phyloP scores from a whole-genome alignment of 129 eudicot species.

The Centaurea solstitialis region DNA sequence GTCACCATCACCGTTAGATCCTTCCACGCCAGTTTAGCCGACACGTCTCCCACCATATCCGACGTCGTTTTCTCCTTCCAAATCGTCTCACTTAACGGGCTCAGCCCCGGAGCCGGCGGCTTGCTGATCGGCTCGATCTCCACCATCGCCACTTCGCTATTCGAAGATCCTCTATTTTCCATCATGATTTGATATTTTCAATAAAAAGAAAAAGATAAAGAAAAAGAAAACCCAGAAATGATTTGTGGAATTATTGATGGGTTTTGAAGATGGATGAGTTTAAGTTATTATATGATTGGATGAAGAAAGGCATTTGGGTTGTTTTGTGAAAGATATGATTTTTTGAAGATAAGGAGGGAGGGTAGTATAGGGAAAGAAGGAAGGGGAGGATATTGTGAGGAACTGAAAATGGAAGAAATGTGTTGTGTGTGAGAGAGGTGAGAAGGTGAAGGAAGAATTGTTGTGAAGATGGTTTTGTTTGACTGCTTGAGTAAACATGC shows the following conservation, averaged over 20 bases:
- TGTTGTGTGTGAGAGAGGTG: slow-evolving; percentile 48
- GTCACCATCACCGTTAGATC: slow-evolving; percentile 95
- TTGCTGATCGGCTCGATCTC: slow-evolving; percentile 69
- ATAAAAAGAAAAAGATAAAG: too few relatives aligned
- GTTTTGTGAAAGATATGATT: not conserved
- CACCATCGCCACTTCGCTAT: slow-evolving; percentile 51
- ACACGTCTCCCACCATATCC: slow-evolving; percentile 79
- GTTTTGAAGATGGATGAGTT: not conserved
- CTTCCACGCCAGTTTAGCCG: slow-evolving; percentile 92
- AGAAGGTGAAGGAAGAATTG: slow-evolving; percentile 42
- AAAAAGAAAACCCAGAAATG: not conserved
- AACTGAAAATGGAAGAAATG: slow-evolving; percentile 40
- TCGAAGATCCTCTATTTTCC: slow-evolving; percentile 31
- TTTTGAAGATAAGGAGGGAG: not conserved
- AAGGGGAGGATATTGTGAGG: slow-evolving; percentile 13
- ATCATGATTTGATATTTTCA: not conserved
- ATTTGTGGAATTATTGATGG: not conserved
- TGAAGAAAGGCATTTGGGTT: not conserved
- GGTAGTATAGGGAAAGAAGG: slow-evolving; percentile 6
- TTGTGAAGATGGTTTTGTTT: slow-evolving; percentile 41
- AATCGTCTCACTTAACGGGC: slow-evolving; percentile 83
- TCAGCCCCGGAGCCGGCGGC: slow-evolving; percentile 39
- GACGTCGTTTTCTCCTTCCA: slow-evolving; percentile 70
- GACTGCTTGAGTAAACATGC: slow-evolving; percentile 27
- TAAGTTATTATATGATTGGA: not conserved